Conservation (phyloP, 331 rosid species). For the Telfairia occidentalis region DNA sequence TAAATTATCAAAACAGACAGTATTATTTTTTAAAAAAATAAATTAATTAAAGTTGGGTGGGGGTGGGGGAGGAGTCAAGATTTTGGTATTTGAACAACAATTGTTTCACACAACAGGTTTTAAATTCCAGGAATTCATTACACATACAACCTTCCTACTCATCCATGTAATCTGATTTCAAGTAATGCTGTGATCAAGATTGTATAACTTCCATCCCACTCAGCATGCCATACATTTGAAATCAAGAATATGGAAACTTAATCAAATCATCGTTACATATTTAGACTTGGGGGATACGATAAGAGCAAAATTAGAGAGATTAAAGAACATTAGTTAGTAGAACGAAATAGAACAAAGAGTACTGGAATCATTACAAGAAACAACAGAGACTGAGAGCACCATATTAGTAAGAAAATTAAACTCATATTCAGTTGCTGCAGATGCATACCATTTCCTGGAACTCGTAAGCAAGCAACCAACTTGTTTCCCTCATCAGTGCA, state of each 20-base stretch:
- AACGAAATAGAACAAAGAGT: not conserved
- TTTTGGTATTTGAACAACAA: not conserved
- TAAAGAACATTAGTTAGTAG: not conserved
- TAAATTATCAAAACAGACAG: not conserved
- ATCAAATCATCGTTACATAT: not conserved
- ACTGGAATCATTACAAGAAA: not conserved
- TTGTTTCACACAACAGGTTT: not conserved
- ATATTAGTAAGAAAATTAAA: not conserved
- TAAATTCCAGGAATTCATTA: not conserved
- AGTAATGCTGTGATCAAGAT: not conserved
- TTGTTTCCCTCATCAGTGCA: slow-evolving; percentile 23
- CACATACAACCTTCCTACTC: not conserved
- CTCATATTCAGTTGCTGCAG: not conserved
- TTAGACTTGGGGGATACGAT: not conserved
- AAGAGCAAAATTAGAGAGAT: not conserved
- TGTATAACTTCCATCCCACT: not conserved
- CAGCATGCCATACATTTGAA: not conserved
- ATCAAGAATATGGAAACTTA: not conserved
- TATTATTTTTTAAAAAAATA: not conserved
- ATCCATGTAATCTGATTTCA: not conserved
- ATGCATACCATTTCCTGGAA: slow-evolving; percentile 38
- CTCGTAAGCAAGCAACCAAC: slow-evolving; percentile 41
- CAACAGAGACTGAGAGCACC: not conserved
- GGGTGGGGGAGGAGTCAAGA: no score
- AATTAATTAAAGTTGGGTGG: no score